Conservation (phyloP, 2,329 filamentous ascomycete species). For the Aspergillus sergii region DNA sequence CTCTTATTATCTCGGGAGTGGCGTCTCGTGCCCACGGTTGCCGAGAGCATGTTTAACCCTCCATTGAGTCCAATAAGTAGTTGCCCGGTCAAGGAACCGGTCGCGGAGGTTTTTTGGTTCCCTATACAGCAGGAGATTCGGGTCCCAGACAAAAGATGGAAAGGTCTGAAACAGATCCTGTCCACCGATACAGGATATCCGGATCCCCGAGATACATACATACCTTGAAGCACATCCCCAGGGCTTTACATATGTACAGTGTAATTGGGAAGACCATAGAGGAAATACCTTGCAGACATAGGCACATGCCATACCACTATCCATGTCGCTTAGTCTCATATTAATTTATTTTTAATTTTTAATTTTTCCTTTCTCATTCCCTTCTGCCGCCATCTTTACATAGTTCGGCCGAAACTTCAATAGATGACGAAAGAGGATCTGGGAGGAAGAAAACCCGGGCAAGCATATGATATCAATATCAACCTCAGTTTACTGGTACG, state of each 20-base stretch:
- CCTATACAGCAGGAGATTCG: background rate
- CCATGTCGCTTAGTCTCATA: too few relatives aligned
- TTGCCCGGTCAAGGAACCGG: background rate
- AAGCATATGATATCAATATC: background rate
- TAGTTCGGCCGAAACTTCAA: background rate
- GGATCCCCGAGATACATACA: background rate
- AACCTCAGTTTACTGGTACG: background rate
- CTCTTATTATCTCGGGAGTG: background rate
- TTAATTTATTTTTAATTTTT: background rate
- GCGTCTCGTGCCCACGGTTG: background rate
- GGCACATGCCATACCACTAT: background rate
- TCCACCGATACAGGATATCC: background rate
- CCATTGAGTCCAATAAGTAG: background rate
- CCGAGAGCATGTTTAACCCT: background rate
- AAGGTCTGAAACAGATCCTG: background rate
- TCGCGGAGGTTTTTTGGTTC: background rate
- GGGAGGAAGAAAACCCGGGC: background rate
- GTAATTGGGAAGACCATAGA: background rate
- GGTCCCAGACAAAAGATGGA: background rate
- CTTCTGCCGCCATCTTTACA: background rate
- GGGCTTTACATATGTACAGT: too few relatives aligned
- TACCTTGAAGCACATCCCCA: background rate
- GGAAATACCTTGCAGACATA: background rate
- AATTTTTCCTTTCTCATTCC: background rate
- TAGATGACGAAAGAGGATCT: background rate